Conservation (phyloP, 495 filamentous ascomycete species). For the Neurospora intermedia region DNA sequence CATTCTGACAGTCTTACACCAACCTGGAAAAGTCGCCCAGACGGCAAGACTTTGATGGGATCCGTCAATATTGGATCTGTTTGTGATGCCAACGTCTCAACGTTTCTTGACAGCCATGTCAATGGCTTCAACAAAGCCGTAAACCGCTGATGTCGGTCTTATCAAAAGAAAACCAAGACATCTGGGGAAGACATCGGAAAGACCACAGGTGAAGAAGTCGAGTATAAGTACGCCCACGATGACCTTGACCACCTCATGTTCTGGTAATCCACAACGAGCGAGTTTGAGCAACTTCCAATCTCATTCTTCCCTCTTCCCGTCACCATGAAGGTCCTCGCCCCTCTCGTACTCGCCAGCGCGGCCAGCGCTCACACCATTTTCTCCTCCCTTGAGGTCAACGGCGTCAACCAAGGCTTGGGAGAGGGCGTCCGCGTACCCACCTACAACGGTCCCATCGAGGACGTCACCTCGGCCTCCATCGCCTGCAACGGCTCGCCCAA, state of each 20-base stretch:
- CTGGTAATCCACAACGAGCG: background rate
- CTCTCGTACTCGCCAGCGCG: slow-evolving; percentile 13
- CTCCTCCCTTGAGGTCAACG: slow-evolving; percentile 18
- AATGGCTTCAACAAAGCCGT: background rate
- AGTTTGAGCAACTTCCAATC: background rate
- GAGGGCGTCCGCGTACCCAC: slow-evolving; percentile 18
- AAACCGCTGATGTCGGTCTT: background rate
- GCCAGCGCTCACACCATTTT: slow-evolving; percentile 25
- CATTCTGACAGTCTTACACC: no score
- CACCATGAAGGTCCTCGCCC: slow-evolving; percentile 21
- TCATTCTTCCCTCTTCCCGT: background rate
- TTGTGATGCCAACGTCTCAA: slow-evolving; percentile 1
- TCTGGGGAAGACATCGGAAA: background rate
- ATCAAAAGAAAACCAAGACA: background rate
- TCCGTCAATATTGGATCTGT: no score
- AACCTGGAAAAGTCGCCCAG: no score
- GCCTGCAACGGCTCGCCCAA: slow-evolving; percentile 48
- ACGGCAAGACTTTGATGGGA: no score
- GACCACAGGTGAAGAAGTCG: background rate
- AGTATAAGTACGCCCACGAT: background rate
- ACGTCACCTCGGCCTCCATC: slow-evolving; percentile 39
- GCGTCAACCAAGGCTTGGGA: slow-evolving; percentile 20
- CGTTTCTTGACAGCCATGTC: background rate
- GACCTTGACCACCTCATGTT: no score
- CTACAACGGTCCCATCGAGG: slow-evolving; percentile 38